Evolutionary conservation across 169 alveolate genomes (phyloP).

Genomic region (Amoebophrya sp.): DNA sequence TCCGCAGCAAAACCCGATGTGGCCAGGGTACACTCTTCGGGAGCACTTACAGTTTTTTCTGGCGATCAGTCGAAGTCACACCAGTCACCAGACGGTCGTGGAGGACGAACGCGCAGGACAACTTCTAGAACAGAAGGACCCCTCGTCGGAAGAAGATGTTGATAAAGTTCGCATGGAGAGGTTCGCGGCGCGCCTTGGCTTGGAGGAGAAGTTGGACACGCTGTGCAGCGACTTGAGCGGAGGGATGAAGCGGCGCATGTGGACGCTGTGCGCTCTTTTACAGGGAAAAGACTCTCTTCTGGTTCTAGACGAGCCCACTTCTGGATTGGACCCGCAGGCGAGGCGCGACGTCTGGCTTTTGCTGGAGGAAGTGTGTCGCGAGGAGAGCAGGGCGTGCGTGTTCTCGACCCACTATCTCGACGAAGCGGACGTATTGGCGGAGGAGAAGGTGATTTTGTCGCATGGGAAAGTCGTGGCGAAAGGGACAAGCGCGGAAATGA

Average conservation of each 20-base stretch:
- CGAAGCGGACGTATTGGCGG: constrained; percentile 62
- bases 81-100: neutral
- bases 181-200: neutral
- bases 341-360: constrained; percentile 67
- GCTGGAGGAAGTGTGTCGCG: constrained; percentile 51
- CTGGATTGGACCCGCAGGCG: constrained; percentile 74
- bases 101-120: neutral
- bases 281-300: neutral
- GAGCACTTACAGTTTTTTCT: neutral
- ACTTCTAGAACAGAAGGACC: neutral
- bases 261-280: neutral
- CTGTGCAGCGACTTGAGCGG: neutral
- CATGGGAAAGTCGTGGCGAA: neutral
- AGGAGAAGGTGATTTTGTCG: neutral
- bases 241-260: neutral
- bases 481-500: neutral
- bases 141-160: too few species aligned
- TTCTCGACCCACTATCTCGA: constrained; percentile 67
- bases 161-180: neutral
- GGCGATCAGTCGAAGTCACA: neutral
- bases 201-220: neutral
- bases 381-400: constrained; percentile 52
- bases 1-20: constrained; percentile 21
- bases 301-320: constrained; percentile 78
- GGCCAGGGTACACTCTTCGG: neutral